phyloP scores from a whole-genome alignment of 495 filamentous ascomycete species.

The Mycothermus thermophilus region DNA sequence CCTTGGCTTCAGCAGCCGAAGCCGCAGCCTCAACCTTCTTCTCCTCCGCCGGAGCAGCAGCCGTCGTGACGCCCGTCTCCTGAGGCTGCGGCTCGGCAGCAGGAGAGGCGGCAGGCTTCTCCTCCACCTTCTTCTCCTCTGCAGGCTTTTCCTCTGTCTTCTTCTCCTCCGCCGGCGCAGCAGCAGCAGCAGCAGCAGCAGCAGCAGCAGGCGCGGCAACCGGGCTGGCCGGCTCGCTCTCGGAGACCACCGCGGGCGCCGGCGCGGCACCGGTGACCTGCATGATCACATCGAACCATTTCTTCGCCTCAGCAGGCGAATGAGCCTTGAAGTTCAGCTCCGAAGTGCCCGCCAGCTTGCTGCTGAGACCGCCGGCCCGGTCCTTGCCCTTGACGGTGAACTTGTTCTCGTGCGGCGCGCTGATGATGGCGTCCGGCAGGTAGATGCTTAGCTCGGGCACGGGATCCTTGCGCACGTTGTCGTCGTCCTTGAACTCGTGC shows the following conservation, averaged over 20 bases:
- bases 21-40: neutral
- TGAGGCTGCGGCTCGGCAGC: no score
- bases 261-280: slow-evolving; percentile 24
- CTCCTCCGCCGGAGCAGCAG: neutral
- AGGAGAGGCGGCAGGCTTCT: neutral
- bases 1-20: neutral
- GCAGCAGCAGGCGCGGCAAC: slow-evolving; percentile 3
- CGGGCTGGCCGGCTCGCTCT: neutral
- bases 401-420: slow-evolving; percentile 59
- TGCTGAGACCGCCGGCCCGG: slow-evolving; percentile 34
- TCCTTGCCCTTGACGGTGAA: slow-evolving; percentile 96
- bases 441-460: slow-evolving; percentile 77
- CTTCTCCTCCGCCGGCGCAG: slow-evolving; percentile 11
- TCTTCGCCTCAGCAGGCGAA: slow-evolving; percentile 56
- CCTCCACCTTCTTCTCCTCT: neutral
- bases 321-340: slow-evolving; percentile 52
- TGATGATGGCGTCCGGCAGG: slow-evolving; percentile 78
- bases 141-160: neutral
- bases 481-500: slow-evolving; percentile 91
- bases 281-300: slow-evolving; percentile 64
- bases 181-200: slow-evolving; percentile 2
- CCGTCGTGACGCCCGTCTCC: no score
- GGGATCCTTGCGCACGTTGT: slow-evolving; percentile 71
- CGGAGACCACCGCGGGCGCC: slow-evolving; percentile 10
- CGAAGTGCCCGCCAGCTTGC: slow-evolving; percentile 37